Evolutionary conservation across 495 filamentous ascomycete genomes (phyloP).

Genomic region (Talaromyces trachyspermus): DNA sequence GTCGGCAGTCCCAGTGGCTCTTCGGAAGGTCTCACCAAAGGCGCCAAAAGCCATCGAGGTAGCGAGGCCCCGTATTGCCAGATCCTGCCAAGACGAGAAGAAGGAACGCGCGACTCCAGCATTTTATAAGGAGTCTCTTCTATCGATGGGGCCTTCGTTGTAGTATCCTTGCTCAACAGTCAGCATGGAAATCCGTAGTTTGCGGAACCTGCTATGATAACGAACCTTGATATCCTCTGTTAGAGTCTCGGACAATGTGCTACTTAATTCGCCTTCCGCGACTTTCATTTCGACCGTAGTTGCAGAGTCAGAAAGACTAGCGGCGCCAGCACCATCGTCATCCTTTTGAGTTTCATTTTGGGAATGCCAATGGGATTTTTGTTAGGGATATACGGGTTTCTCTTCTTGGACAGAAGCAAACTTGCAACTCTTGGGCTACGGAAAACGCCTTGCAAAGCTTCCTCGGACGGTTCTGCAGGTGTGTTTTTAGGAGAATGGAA

Average conservation of each 20-base stretch:
- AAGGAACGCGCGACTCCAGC: slow-evolving; percentile 83
- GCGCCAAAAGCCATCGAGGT: slow-evolving; percentile 96
- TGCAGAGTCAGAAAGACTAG: too few species aligned
- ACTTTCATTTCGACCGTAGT: too few species aligned
- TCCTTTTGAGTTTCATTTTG: not conserved
- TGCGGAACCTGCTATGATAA: too few species aligned
- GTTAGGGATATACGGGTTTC: slow-evolving; percentile 19
- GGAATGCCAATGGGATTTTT: too few species aligned
- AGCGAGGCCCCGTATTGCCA: slow-evolving; percentile 94
- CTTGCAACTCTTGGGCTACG: slow-evolving; percentile 52
- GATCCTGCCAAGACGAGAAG: slow-evolving; percentile 73
- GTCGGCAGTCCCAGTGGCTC: slow-evolving; percentile 53
- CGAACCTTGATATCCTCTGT: not conserved
- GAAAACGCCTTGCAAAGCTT: slow-evolving; percentile 55
- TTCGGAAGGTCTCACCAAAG: slow-evolving; percentile 71
- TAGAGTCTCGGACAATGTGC: not conserved
- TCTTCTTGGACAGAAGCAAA: slow-evolving; percentile 27
- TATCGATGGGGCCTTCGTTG: not conserved
- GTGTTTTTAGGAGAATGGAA: slow-evolving; percentile 37
- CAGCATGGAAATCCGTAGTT: too few species aligned
- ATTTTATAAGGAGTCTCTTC: slow-evolving; percentile 52
- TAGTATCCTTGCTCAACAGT: not conserved
- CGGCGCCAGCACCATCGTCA: too few species aligned
- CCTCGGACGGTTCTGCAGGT: slow-evolving; percentile 43
- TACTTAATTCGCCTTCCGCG: not conserved